Evolutionary conservation across 225 moss, liverwort and hornwort genomes (phyloP).

Genomic region (Polytrichum formosum): DNA sequence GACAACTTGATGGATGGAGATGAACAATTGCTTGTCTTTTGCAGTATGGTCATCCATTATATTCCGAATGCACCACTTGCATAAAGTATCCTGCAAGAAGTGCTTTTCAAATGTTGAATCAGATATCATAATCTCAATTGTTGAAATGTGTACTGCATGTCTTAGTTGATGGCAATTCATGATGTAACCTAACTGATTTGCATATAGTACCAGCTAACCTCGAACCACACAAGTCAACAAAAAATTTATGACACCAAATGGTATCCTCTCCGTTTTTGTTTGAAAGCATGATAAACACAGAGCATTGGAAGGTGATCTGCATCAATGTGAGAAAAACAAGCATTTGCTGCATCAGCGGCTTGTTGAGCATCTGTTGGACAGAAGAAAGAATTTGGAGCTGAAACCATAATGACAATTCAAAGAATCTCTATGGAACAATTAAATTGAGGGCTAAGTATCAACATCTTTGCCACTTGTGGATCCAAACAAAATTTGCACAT

Average conservation of each 20-base stretch:
- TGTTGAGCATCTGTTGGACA: slow-evolving; percentile 64
- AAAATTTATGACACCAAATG: slow-evolving; percentile 61
- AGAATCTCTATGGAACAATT: slow-evolving; percentile 86
- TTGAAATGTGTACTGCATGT: too few species aligned
- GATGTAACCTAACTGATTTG: too few species aligned
- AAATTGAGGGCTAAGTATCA: slow-evolving; percentile 37
- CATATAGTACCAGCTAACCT: slow-evolving; percentile 48
- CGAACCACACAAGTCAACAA: slow-evolving; percentile 42
- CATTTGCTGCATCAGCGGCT: slow-evolving; percentile 56
- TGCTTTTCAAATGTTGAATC: too few species aligned
- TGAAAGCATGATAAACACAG: slow-evolving; percentile 62
- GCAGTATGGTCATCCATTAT: slow-evolving; percentile 42
- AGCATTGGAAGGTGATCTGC: slow-evolving; percentile 67
- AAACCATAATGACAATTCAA: slow-evolving; percentile 90
- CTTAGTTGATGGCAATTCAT: too few species aligned
- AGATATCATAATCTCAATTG: too few species aligned
- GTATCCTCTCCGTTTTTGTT: slow-evolving; percentile 52
- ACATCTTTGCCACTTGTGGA: slow-evolving; percentile 72
- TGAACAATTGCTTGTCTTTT: slow-evolving; percentile 62
- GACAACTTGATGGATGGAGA: slow-evolving; percentile 54
- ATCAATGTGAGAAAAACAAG: slow-evolving; percentile 47
- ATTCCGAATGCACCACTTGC: slow-evolving; percentile 58
- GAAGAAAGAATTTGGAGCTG: slow-evolving; percentile 78
- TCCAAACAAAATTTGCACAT: slow-evolving; percentile 69
- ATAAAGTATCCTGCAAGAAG: background rate